Base-by-base conservation (phyloP, 495 filamentous ascomycete species). In the Talaromyces trachyspermus region DNA sequence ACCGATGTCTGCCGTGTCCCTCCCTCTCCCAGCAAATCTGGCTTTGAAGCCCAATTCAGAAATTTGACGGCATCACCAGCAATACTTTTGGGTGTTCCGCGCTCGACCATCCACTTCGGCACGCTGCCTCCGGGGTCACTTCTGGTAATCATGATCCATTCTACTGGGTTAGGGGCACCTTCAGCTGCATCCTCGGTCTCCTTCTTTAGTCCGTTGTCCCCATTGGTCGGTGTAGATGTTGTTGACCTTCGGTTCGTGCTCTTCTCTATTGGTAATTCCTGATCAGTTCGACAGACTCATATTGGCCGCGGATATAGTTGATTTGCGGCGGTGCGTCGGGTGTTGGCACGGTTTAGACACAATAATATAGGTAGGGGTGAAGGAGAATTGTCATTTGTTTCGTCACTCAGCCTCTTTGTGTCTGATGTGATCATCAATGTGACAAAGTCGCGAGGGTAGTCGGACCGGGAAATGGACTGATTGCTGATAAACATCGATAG, bases 111-210 rank as follows among this genome's bases (percentile, higher is more conserved):
- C 68, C 92, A 97, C 22, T 87, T 76, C 0, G 91, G 91, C 6
- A 96, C 90, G 45, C 78, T 92, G 25, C 91, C 92, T 18, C 92
- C 91, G 0, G 91, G 91, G 54, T 96, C 89, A 61, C 84, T 89
- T n/a, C 91, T 72, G 1, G 91, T 95, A 18, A 96, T 79, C 92
- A 96, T 95, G 27, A 95, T 80, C 91, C 91, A 97, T 62, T 96
- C 91, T 11, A 96, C 80, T 0, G 85, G 84, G 46, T 80, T 84
- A 25, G 64, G 57, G 40, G 78, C 78, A 22, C 74, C 60, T 7
- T 77, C 72, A 23, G 6, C 9, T 42, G 75, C 74, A 4, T 71
- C 65, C 15, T 64, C 66, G 9, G 47, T 49, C 53, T 1, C 46
- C 50, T 15, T 54, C 41, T 49, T 76, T 68, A 33, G 63, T 46